Percentiles rank a stretch among this genome's conserved stretches.
Evolutionary conservation across 2,329 filamentous ascomycete genomes (phyloP).

Genomic region (Pseudomassariella vexata): DNA sequence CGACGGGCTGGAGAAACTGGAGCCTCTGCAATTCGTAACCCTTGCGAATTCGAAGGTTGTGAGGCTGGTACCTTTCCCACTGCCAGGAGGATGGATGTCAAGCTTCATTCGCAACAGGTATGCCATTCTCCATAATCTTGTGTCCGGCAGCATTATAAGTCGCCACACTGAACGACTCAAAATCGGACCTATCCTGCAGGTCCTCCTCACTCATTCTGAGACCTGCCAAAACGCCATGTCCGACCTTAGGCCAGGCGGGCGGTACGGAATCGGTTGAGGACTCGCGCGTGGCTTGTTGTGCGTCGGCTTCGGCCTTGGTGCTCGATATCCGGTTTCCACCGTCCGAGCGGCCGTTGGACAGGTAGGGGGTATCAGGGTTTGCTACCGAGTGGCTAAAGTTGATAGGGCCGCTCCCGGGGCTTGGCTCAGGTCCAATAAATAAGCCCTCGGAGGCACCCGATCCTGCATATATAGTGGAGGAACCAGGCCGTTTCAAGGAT

Average conservation of each 20-base stretch:
- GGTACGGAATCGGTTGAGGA: constrained; percentile 22
- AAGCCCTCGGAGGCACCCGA: constrained; percentile 17
- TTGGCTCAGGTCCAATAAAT: too few species aligned
- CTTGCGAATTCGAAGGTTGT: too few species aligned
- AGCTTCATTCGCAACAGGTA: constrained; percentile 13
- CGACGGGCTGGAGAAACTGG: too few species aligned
- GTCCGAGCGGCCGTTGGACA: constrained; percentile 6
- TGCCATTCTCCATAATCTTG: constrained; percentile 24
- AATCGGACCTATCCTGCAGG: constrained; percentile 24
- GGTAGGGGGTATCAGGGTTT: constrained; percentile 9
- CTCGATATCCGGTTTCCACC: constrained; percentile 5
- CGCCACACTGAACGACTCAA: constrained; percentile 27
- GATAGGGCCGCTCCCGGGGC: constrained; percentile 14
- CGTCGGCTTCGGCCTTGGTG: neutral
- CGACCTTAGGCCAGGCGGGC: constrained; percentile 23
- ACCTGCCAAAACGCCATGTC: constrained; percentile 21
- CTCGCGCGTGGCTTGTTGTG: constrained; percentile 14
- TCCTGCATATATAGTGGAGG: too few species aligned
- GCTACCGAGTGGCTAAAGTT: constrained; percentile 24
- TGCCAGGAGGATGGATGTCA: too few species aligned
- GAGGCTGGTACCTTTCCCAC: too few species aligned
- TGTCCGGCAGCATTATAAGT: constrained; percentile 24
- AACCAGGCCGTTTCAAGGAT: too few species aligned
- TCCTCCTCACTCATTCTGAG: constrained; percentile 22
- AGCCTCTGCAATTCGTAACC: too few species aligned